phyloP scores from a whole-genome alignment of 2,329 filamentous ascomycete species.

The Chaetomiaceae sp. region DNA sequence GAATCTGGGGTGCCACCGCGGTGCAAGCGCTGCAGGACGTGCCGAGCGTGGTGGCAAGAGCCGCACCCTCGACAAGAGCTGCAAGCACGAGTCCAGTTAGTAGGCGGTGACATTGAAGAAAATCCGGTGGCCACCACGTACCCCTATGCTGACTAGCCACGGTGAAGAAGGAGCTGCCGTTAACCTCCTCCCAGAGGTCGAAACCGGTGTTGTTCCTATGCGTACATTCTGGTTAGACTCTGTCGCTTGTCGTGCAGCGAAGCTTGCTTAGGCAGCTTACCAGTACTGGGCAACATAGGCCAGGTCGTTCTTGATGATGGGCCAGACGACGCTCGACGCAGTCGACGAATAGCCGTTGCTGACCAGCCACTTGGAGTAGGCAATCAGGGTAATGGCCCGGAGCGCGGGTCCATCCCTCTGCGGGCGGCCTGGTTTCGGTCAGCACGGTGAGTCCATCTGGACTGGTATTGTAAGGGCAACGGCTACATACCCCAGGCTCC shows the following conservation, averaged over 20 bases:
- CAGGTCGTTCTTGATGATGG: constrained; percentile 68
- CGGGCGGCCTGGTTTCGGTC: constrained; percentile 45
- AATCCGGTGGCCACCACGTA: constrained; percentile 2
- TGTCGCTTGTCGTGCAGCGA: too few relatives aligned
- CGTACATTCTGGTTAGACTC: background rate
- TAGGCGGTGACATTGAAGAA: too few relatives aligned
- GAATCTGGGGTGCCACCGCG: constrained; percentile 59
- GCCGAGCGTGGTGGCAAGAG: constrained; percentile 58
- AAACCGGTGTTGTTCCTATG: constrained; percentile 53
- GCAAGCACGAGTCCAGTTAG: background rate
- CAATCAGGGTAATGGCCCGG: constrained; percentile 65
- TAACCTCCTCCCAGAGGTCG: constrained; percentile 79
- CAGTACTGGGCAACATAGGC: constrained; percentile 69
- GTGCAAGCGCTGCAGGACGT: constrained; percentile 54
- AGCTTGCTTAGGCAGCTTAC: constrained; percentile 26
- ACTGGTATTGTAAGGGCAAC: too few relatives aligned
- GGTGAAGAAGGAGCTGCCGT: constrained; percentile 74
- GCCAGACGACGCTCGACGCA: constrained; percentile 57
- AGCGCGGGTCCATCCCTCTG: constrained; percentile 75
- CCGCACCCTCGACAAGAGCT: constrained; percentile 60
- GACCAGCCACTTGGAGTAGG: constrained; percentile 67
- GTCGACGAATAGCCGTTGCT: constrained; percentile 55
- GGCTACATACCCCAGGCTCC: constrained; percentile 51
- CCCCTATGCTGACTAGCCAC: constrained; percentile 61
- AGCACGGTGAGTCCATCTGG: background rate